Evolutionary conservation across 2,329 filamentous ascomycete genomes (phyloP).

Genomic region (Curvularia lunata): DNA sequence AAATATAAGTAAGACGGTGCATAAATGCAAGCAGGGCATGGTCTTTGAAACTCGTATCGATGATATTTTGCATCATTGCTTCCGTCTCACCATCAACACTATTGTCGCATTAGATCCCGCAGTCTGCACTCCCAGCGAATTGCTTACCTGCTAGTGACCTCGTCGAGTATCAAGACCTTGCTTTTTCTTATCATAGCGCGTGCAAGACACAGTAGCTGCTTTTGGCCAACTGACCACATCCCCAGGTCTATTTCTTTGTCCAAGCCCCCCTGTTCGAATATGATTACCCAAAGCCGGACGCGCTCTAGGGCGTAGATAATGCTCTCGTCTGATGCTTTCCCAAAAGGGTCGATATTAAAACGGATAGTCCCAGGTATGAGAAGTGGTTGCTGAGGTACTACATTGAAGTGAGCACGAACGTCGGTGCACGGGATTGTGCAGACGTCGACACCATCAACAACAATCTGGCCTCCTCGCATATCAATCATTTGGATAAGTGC

Average conservation of each 20-base stretch:
- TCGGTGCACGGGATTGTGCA: conserved; percentile 47
- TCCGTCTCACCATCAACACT: conserved; percentile 7
- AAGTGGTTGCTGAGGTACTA: conserved; percentile 59
- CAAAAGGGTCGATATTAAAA: conserved; percentile 55
- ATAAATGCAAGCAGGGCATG: conserved; percentile 15
- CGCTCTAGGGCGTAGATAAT: conserved; percentile 50
- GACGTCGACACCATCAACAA: conserved; percentile 57
- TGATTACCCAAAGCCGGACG: conserved; percentile 49
- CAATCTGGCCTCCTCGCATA: conserved; percentile 33
- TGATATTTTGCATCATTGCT: conserved; percentile 10
- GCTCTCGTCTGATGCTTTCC: conserved; percentile 40
- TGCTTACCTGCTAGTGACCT: conserved; percentile 47
- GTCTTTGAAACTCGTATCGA: conserved; percentile 19
- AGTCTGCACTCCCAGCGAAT: not conserved
- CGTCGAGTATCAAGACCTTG: conserved; percentile 63
- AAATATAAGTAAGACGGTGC: not conserved
- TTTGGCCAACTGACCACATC: conserved; percentile 74
- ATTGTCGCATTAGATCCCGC: not conserved
- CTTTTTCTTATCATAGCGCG: conserved; percentile 60
- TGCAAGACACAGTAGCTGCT: conserved; percentile 63
- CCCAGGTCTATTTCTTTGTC: not conserved
- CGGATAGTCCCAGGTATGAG: conserved; percentile 55
- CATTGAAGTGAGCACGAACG: conserved; percentile 52
- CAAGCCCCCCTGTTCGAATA: not conserved
- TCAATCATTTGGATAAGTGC: not conserved